These are phyloP conservation scores for Aspergillus latus DNA, from an alignment of 2,329 filamentous ascomycete species.

Conservation along the genomic window DNA sequence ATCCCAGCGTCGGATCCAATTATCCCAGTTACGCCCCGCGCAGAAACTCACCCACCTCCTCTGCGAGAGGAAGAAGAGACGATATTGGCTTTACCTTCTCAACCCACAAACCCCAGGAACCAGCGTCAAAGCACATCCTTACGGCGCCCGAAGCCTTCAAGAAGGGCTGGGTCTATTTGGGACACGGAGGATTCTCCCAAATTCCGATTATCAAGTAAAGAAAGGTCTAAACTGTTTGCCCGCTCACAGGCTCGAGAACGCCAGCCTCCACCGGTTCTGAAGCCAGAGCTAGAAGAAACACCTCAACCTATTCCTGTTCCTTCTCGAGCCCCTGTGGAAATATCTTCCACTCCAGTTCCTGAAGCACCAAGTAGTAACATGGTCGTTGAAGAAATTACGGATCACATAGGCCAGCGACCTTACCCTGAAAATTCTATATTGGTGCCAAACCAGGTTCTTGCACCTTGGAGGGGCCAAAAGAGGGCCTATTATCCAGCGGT, in stretches of 20 bases:
- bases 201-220: constrained; percentile 20
- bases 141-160: constrained; percentile 25
- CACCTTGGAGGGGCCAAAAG: constrained; percentile 57
- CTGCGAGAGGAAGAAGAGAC: constrained; percentile 15
- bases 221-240: constrained; percentile 12
- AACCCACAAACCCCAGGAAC: constrained; percentile 17
- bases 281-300: not conserved
- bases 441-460: constrained; percentile 56
- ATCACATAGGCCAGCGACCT: constrained; percentile 1
- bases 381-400: constrained; percentile 9
- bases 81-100: constrained; percentile 13
- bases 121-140: constrained; percentile 20
- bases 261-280: not conserved
- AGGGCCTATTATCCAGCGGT: constrained; percentile 61
- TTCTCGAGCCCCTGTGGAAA: constrained; percentile 12
- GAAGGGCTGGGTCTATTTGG: constrained; percentile 34
- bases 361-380: constrained; percentile 14
- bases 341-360: constrained; percentile 16
- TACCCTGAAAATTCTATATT: constrained; percentile 28
- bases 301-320: constrained; percentile 10
- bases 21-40: constrained; percentile 29
- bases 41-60: constrained; percentile 19
- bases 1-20: constrained; percentile 32
- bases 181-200: constrained; percentile 39
- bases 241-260: constrained; percentile 12